Evolutionary conservation across 441 rosid species (phyloP), one percentile per base, ranked within the genome.

Genomic region (Populus hybrid): DNA sequence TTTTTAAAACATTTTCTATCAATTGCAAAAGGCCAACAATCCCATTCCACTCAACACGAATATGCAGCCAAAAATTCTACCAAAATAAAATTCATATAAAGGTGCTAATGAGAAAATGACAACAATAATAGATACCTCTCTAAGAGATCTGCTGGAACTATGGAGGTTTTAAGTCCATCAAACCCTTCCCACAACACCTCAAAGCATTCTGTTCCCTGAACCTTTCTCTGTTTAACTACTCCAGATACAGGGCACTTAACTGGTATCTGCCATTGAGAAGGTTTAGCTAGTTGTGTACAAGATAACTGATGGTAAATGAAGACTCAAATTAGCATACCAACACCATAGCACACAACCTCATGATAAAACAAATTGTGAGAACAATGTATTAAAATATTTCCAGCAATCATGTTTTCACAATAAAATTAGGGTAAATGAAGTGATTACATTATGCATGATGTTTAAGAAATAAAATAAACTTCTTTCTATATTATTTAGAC

Each of bases 141-240:
- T 61, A 94, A 67, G 67, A 92, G 95, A 88, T 91, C 93, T 59
- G 94, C 91, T 73, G 95, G 90, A 79, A 94, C 93, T 77, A 88
- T 81, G 36, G 95, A 89, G 38, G 90, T 85, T 81, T 86, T 81
- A 79, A 88, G 87, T 69, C 97, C 94, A 35, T 87, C 87, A 6
- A 85, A 67, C 67, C 85, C 88, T 81, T 87, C 90, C 98, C 97
- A 94, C 34, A 78, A 75, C 68, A 96, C 94, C 90, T 91, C 97
- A 80, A 87, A 93, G 84, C 92, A 89, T 72, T 93, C 96, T 78
- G 77, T 87, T 78, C 97, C 93, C 65, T 82, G 90, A 74, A 87
- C 84, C 90, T 87, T 93, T 73, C 94, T 85, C 21, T 63, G 84
- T 83, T 91, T 95, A 40, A 96, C 80, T 71, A 96, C 86, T 86